Conservation (phyloP, 1,139 yeast species). For the Entelexis sorbosivorans region DNA sequence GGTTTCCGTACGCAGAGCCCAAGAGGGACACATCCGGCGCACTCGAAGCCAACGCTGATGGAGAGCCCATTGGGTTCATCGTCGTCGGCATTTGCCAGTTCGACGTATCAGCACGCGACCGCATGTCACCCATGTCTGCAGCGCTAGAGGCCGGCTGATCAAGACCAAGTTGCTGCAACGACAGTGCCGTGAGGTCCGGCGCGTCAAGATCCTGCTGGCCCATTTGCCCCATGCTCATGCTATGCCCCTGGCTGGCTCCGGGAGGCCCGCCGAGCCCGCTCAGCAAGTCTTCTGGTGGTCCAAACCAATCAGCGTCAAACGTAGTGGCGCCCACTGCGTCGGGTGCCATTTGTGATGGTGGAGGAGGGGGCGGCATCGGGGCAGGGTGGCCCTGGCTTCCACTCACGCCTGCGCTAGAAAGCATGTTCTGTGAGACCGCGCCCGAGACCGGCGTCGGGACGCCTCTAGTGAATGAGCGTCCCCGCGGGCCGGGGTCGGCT, state of each 20-base stretch:
- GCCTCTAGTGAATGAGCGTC: slow-evolving; percentile 13
- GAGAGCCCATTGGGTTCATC: not conserved
- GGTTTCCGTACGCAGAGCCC: not conserved
- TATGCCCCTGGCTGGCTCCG: not conserved
- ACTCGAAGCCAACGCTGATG: not conserved
- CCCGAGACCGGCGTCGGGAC: not conserved
- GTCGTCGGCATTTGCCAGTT: not conserved
- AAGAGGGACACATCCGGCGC: not conserved
- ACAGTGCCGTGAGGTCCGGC: slow-evolving; percentile 7
- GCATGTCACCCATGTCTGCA: not conserved
- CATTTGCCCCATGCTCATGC: not conserved
- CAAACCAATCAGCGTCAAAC: slow-evolving; percentile 2
- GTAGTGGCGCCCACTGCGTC: not conserved
- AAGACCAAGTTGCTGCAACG: slow-evolving; percentile 6
- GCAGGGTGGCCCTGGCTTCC: slow-evolving; percentile 4
- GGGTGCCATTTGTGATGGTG: not conserved
- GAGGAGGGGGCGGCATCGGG: not conserved
- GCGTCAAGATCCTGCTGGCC: not conserved
- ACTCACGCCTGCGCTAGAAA: not conserved
- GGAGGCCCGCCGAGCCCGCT: slow-evolving; percentile 5
- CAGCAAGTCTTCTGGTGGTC: slow-evolving; percentile 4
- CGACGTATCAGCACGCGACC: not conserved
- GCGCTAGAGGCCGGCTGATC: not conserved
- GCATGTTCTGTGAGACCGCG: not conserved
- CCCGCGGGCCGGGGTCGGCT: slow-evolving; percentile 6